Evolutionary conservation across 1,139 yeast genomes (phyloP).

Genomic region (Blastobotrys indianensis): DNA sequence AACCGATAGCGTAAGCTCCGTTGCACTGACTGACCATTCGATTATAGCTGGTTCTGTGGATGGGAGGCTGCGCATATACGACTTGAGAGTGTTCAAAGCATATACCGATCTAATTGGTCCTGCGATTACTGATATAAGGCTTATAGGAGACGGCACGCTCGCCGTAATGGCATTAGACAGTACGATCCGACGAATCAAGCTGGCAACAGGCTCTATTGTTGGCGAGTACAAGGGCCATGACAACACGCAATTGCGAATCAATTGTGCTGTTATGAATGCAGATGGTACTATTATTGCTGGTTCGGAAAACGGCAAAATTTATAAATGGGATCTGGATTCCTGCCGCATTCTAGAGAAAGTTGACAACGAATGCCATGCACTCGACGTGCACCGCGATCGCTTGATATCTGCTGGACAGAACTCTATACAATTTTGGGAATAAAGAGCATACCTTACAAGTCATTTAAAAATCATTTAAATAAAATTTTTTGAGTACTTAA

Average conservation of each 20-base stretch:
- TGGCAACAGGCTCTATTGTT: conserved; percentile 24
- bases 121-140: conserved; percentile 29
- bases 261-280: conserved; percentile 20
- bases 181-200: conserved; percentile 28
- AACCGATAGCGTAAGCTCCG: conserved; percentile 32
- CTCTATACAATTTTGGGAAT: too few relatives aligned
- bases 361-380: too few relatives aligned
- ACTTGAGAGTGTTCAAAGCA: conserved; percentile 31
- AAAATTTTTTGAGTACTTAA: neutral
- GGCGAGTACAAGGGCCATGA: conserved; percentile 29
- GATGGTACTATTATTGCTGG: conserved; percentile 79
- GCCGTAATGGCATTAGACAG: conserved; percentile 30
- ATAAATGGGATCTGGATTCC: conserved; percentile 64
- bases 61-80: conserved; percentile 33
- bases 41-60: conserved; percentile 36
- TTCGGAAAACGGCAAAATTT: conserved; percentile 82
- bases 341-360: neutral
- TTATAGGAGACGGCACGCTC: conserved; percentile 20
- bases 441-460: too few relatives aligned
- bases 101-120: conserved; percentile 28
- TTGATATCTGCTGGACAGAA: too few relatives aligned
- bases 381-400: too few relatives aligned
- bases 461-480: neutral
- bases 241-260: conserved; percentile 26
- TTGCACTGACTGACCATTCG: conserved; percentile 22